Conservation (phyloP, 148 eudicot genomes). For the Dysphania ambrosioides region DNA sequence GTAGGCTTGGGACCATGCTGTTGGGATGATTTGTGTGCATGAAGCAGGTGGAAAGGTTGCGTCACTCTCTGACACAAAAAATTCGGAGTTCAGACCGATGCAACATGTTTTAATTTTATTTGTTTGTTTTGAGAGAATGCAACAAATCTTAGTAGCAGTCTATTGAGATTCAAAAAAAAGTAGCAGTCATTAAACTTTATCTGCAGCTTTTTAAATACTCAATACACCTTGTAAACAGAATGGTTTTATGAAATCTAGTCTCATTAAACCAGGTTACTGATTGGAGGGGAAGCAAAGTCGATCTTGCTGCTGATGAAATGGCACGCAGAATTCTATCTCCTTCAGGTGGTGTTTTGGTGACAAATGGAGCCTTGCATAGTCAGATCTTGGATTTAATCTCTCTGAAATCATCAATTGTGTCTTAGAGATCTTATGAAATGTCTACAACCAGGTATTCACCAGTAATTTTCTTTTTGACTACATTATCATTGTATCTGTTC, state of each 20-base stretch:
- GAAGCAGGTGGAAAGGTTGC: slow-evolving; percentile 97
- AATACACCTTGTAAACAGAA: background rate
- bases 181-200: background rate
- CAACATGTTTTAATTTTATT: background rate
- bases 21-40: slow-evolving; percentile 85
- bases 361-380: slow-evolving; percentile 57
- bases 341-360: slow-evolving; percentile 74
- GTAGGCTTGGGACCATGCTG: slow-evolving; percentile 94
- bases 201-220: background rate
- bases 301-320: slow-evolving; percentile 66
- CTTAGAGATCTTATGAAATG: slow-evolving; percentile 12
- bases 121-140: background rate
- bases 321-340: slow-evolving; percentile 70
- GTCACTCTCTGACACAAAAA: background rate
- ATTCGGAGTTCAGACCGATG: background rate
- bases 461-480: background rate
- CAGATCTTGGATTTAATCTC: slow-evolving; percentile 58
- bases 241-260: slow-evolving; percentile 3
- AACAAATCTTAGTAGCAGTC: background rate
- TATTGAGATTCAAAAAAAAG: no score
- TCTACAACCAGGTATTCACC: slow-evolving; percentile 24
- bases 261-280: slow-evolving; percentile 63
- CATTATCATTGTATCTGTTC: slow-evolving; percentile 1
- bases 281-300: slow-evolving; percentile 71
- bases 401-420: slow-evolving; percentile 34